Percentiles rank a stretch among this genome's conserved stretches.
Evolutionary conservation across 1,284 basidiomycete species (phyloP).

Genomic region (Ganoderma leucocontextum): DNA sequence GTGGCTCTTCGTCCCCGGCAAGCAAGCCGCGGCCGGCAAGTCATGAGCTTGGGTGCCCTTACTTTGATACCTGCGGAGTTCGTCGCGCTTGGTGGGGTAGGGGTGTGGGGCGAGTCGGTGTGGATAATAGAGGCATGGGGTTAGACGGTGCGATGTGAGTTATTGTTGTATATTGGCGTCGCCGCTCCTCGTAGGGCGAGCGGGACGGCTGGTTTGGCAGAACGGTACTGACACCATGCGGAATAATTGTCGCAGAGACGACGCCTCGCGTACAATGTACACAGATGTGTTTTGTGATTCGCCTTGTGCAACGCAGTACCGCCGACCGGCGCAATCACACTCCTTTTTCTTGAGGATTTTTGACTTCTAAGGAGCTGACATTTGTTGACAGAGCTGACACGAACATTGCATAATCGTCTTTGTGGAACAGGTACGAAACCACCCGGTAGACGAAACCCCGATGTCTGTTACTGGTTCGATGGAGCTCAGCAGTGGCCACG

Average conservation of each 20-base stretch:
- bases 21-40: slow-evolving; percentile 42
- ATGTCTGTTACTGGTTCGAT: too few species aligned
- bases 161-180: slow-evolving; percentile 4
- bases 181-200: neutral
- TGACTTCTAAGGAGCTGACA: too few species aligned
- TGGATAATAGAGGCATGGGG: neutral
- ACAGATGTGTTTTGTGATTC: neutral
- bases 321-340: neutral
- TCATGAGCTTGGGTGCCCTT: neutral
- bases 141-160: neutral
- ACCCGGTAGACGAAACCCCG: too few species aligned
- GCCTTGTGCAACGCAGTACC: neutral
- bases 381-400: too few species aligned
- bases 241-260: neutral
- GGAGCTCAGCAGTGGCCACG: too few species aligned
- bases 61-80: neutral
- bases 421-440: too few species aligned
- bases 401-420: too few species aligned
- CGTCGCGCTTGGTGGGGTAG: neutral
- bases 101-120: neutral
- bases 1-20: slow-evolving; percentile 75
- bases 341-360: neutral
- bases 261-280: neutral
- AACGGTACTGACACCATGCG: neutral
- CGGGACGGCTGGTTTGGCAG: neutral